These are phyloP conservation scores for Mortierella sp. DNA, from an alignment of 371 early-diverging fungal species.

Conservation along the genomic window DNA sequence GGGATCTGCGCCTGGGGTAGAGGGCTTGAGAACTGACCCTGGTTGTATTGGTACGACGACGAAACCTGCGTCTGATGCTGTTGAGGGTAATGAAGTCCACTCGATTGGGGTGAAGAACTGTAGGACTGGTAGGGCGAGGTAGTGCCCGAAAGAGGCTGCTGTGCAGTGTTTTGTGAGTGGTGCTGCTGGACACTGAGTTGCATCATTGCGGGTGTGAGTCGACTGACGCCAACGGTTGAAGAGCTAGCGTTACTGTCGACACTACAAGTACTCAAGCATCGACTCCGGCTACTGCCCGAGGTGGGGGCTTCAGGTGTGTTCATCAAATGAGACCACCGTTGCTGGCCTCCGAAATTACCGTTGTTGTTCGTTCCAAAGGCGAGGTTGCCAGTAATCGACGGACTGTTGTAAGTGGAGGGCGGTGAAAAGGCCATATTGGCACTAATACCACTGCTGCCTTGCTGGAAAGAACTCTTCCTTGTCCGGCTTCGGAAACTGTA, in stretches of 20 bases:
- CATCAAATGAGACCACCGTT: conserved; percentile 21
- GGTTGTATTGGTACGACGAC: conserved; percentile 25
- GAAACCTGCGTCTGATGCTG: conserved; percentile 19
- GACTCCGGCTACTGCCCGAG: conserved; percentile 20
- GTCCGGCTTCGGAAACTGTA: conserved; percentile 19
- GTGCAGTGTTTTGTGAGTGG: conserved; percentile 1
- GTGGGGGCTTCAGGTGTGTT: conserved; percentile 7
- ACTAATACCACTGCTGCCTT: conserved; percentile 11
- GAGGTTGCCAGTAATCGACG: conserved; percentile 9
- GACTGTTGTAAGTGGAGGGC: conserved; percentile 22
- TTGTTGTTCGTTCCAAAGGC: neutral
- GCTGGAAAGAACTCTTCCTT: conserved; percentile 33
- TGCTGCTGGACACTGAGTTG: conserved; percentile 41
- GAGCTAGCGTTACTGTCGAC: conserved; percentile 42
- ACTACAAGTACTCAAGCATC: conserved; percentile 45
- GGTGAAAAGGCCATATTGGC: conserved; percentile 30
- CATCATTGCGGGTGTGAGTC: conserved; percentile 41
- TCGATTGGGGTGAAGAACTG: conserved; percentile 31
- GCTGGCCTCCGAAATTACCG: conserved; percentile 2
- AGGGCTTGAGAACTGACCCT: conserved; percentile 39
- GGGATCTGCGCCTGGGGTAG: conserved; percentile 20
- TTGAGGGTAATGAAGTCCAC: conserved; percentile 19
- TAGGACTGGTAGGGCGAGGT: conserved; percentile 46
- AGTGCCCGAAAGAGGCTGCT: conserved; percentile 26
- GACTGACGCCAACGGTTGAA: conserved; percentile 26